Percentiles rank a stretch among this genome's conserved stretches.
phyloP scores from a whole-genome alignment of 2,329 filamentous ascomycete genomes.

The Aspergillus aculeatinus region DNA sequence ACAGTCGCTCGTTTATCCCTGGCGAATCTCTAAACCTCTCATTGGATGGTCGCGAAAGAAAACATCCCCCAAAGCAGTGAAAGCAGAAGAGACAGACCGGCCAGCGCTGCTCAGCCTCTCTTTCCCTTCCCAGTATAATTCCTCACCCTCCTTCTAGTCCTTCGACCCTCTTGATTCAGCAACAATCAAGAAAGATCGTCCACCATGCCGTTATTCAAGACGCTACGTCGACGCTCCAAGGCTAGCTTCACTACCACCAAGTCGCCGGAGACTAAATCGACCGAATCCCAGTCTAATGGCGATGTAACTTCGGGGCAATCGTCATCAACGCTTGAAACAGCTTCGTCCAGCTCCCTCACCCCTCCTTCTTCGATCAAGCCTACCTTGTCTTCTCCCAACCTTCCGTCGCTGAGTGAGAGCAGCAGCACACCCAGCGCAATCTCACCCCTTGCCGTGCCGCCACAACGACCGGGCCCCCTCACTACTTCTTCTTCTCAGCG shows the following conservation, averaged over 20 bases:
- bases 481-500: conserved; percentile 41
- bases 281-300: conserved; percentile 43
- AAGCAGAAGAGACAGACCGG: neutral
- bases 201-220: conserved; percentile 66
- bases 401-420: conserved; percentile 51
- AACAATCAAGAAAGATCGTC: conserved; percentile 5
- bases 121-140: conserved; percentile 12
- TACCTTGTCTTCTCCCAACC: conserved; percentile 64
- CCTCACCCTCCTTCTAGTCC: neutral
- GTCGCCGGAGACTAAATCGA: conserved; percentile 43
- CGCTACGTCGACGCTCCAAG: conserved; percentile 73
- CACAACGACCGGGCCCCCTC: conserved; percentile 47
- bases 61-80: conserved; percentile 1
- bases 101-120: conserved; percentile 13
- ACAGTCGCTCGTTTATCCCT: conserved; percentile 4
- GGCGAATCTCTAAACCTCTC: neutral
- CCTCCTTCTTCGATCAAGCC: conserved; percentile 70
- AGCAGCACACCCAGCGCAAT: conserved; percentile 46
- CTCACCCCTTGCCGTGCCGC: conserved; percentile 43
- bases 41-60: neutral
- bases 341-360: conserved; percentile 63
- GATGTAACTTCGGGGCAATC: conserved; percentile 64
- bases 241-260: conserved; percentile 68
- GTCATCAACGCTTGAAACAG: conserved; percentile 61
- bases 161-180: neutral